Base-by-base conservation (phyloP, 1,284 basidiomycete genomes). In the Tylopilus orsonianus region DNA sequence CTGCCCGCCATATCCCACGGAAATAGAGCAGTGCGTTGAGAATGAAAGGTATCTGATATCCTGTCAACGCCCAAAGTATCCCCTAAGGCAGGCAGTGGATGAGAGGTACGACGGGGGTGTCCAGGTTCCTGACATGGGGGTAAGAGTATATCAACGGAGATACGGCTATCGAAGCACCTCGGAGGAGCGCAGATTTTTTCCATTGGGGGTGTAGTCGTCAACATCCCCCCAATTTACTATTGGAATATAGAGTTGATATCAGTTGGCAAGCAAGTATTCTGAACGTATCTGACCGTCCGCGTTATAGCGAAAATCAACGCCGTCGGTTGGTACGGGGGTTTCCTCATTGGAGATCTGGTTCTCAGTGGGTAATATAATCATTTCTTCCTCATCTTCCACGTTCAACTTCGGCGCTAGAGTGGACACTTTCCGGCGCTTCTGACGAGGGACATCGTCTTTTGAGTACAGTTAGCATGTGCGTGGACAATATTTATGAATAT, bases 1-100 rank as follows among this genome's bases (percentile, higher is more conserved):
- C 72, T 71, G 1, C 81, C 85, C 13, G 85, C 86, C 63, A 90
- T 77, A 58, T 90, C 87, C 88, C 88, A 91, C 5, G 88, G 89
- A 64, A 89, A 89, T 37, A 90, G 65, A 7, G 81, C 79, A 56
- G 79, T 86, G 29, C 77, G 74, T 59, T 88, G 86, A 16, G 84
- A 86, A 30, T 71, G 77, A 41, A 67, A 61, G 33, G 66, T 59
- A 44, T 75, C 70, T 32, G 71, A 64, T 14, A 57, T 67, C 8
- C 71, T 52, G 41, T 75, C 74, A 47, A 79, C 61, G 16, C 71
- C 77, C 38, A 83, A 66, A 49, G 79, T 68, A 39, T 73, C 64
- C 24, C 72, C 79, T 19, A 76, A 55, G 8, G 74, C 56, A 24
- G 79, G 82, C 6, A 72, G 73, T 13, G 76, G 75, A 20, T 77